phyloP scores from a whole-genome alignment of 345 rosid genomes.

The Acer saccharum region DNA sequence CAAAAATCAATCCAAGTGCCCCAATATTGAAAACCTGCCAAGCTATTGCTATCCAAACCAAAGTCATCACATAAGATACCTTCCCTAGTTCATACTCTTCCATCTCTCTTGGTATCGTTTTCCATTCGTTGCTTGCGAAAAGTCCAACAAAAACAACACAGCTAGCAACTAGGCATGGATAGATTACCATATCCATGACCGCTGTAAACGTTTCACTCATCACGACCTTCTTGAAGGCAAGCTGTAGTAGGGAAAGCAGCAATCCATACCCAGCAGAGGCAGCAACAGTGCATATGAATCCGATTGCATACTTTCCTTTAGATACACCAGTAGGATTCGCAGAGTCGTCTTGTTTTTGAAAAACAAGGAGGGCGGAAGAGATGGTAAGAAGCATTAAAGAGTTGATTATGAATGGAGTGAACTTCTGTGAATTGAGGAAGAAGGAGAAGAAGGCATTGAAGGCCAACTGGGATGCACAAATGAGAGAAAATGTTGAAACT shows the following conservation, averaged over 20 bases:
- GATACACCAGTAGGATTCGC: conserved; percentile 13
- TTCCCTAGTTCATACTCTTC: conserved; percentile 46
- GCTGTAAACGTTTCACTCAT: conserved; percentile 34
- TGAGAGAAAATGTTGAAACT: conserved; percentile 54
- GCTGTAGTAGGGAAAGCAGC: conserved; percentile 28
- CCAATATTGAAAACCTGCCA: conserved; percentile 46
- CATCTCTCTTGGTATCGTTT: conserved; percentile 42
- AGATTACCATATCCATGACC: conserved; percentile 39
- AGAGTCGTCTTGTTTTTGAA: conserved; percentile 30
- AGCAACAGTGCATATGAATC: conserved; percentile 44
- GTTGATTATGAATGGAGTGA: conserved; percentile 49
- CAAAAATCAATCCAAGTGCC: conserved; percentile 47
- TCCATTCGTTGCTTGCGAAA: conserved; percentile 57
- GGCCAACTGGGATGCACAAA: conserved; percentile 53
- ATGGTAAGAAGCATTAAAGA: conserved; percentile 53
- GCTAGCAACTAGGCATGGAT: conserved; percentile 35
- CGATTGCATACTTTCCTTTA: conserved; percentile 31
- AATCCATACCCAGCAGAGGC: conserved; percentile 51
- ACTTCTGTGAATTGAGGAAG: conserved; percentile 52
- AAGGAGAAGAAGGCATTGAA: conserved; percentile 49
- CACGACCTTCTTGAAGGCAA: conserved; percentile 35
- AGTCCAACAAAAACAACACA: conserved; percentile 43
- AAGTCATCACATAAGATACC: conserved; percentile 39
- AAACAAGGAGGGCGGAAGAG: conserved; percentile 56
- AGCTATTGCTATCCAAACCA: conserved; percentile 38